Evolutionary conservation across 2,329 filamentous ascomycete genomes (phyloP), one percentile per base, ranked within the genome.

Genomic region (Sphaerulina populicola): DNA sequence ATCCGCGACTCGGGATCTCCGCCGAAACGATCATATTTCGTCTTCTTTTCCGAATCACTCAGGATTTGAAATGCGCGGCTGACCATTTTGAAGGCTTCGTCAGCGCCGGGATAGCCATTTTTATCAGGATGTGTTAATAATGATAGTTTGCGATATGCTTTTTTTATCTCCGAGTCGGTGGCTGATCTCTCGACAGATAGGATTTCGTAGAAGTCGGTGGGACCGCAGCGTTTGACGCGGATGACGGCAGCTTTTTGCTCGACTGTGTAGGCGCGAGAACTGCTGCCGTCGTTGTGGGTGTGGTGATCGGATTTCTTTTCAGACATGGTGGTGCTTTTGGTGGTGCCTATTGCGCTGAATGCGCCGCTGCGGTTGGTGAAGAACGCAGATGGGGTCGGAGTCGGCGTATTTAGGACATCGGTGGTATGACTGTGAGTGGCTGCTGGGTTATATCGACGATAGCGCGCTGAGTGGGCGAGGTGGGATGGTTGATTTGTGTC

Each of bases 41-140:
- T 77, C 66, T 88, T 85, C 80, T 97, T 97, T 58, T 97, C 91
- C 65, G 88, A 80, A 68, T 98, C 93, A 55, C 88, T 91, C 44
- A 98, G 75, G 47, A 97, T 82, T 62, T 94, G 86, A 68, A 98
- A 98, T 12, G 93, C 93, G 62, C 88, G 80, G 64, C 88, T 86
- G 21, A 98, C 89, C 86, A 96, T 78, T 76, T 98, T 98, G 75
- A 98, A 98, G 30, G 93, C 93, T 74, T 98, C 93, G 68, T 96
- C 93, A 49, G 93, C 91, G 54, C 94, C 82, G 35, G 91, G 84
- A 68, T 96, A 90, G 45, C 90, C 90, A 77, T 98, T 98, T 76
- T 98, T 98, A 76, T 98, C 93, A 57, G 93, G 93, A 75, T 98
- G 93, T 53, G 93, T 98, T 65, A 97, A 77, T 64, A 98, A 74